Percentiles rank a stretch among this genome's conserved stretches.
Evolutionary conservation across 495 filamentous ascomycete genomes (phyloP).

Genomic region (Hypoxylon fragiforme): DNA sequence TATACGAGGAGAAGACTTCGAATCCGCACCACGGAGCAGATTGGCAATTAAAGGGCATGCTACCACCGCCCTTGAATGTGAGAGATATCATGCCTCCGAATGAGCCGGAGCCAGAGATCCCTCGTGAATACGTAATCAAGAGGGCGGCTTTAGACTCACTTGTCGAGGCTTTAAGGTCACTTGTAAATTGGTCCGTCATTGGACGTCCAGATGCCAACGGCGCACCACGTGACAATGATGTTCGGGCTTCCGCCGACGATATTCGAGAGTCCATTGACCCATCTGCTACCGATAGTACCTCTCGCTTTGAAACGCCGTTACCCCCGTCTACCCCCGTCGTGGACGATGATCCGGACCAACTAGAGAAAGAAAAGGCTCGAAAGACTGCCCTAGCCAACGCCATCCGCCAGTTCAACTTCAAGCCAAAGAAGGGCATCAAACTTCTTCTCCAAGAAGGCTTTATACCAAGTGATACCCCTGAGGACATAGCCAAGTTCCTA

Average conservation of each 20-base stretch:
- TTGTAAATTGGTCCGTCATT: conserved; percentile 81
- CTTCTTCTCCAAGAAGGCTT: conserved; percentile 80
- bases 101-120: conserved; percentile 68
- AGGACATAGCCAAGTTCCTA: conserved; percentile 85
- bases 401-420: conserved; percentile 95
- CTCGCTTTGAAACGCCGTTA: conserved; percentile 63
- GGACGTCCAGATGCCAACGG: conserved; percentile 64
- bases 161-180: conserved; percentile 81
- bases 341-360: conserved; percentile 87
- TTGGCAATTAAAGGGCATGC: conserved; percentile 80
- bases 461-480: conserved; percentile 71
- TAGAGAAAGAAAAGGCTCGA: conserved; percentile 89
- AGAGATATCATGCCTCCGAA: conserved; percentile 65
- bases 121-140: conserved; percentile 85
- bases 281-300: conserved; percentile 50
- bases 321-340: conserved; percentile 72
- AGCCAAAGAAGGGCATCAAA: conserved; percentile 93
- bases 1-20: conserved; percentile 75
- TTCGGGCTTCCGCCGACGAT: conserved; percentile 70
- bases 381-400: conserved; percentile 91
- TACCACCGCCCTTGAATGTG: conserved; percentile 83
- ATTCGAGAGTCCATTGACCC: conserved; percentile 82
- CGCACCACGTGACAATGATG: conserved; percentile 54
- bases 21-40: conserved; percentile 64
- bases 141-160: conserved; percentile 84